Evolutionary conservation across 805 yeast species (phyloP).

Genomic region (Sugiyamaella smithiae): DNA sequence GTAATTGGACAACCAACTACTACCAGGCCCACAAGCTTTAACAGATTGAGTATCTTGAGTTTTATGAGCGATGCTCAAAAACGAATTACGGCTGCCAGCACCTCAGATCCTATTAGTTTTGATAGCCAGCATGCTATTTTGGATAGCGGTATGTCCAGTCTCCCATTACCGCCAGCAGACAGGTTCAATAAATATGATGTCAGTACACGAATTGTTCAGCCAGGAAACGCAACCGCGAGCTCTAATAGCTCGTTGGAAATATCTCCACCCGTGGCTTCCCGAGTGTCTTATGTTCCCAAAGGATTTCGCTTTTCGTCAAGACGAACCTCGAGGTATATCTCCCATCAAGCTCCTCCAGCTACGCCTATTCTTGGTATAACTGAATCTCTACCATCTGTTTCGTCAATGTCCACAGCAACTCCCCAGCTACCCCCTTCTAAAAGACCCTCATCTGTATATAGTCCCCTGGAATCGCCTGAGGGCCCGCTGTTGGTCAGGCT

Average conservation of each 20-base stretch:
- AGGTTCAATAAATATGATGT: slow-evolving; percentile 1
- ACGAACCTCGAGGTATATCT: neutral
- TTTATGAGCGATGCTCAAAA: neutral
- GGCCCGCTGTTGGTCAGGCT: neutral
- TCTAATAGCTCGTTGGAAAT: slow-evolving; percentile 1
- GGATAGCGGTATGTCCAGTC: neutral
- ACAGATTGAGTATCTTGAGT: neutral
- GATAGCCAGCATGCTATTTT: no score
- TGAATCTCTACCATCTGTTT: neutral
- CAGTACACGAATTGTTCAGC: neutral
- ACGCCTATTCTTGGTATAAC: neutral
- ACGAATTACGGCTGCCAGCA: neutral
- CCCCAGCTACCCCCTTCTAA: neutral
- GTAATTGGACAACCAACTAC: neutral
- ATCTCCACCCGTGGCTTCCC: neutral
- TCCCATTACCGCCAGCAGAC: neutral
- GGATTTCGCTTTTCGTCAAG: neutral
- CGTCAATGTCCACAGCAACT: neutral
- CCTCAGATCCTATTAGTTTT: neutral
- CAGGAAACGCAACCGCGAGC: neutral
- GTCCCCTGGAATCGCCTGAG: neutral
- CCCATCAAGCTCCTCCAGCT: neutral
- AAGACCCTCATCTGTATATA: neutral
- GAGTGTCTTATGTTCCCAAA: neutral
- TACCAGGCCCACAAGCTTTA: neutral